Conservation (phyloP, 78 protist species). For the Anaeramoeba ignava region DNA sequence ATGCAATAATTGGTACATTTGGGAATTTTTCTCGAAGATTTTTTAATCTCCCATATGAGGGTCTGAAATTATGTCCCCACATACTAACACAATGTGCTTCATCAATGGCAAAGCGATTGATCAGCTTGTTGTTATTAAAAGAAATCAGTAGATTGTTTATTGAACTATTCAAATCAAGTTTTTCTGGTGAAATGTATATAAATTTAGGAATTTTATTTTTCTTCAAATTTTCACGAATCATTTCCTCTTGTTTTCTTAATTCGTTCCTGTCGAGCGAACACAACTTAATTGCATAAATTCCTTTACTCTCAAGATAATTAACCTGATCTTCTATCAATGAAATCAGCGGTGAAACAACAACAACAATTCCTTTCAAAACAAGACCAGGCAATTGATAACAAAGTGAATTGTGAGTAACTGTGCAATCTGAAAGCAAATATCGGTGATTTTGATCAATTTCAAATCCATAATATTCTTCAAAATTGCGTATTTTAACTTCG, state of each 20-base stretch:
- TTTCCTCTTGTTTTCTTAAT: no score
- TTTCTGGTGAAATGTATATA: slow-evolving; percentile 45
- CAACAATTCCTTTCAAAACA: slow-evolving; percentile 31
- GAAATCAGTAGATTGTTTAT: neutral
- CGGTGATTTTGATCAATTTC: no score
- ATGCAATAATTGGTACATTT: slow-evolving; percentile 29
- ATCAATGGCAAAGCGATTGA: slow-evolving; percentile 6
- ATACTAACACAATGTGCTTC: slow-evolving; percentile 87
- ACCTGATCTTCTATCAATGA: slow-evolving; percentile 96
- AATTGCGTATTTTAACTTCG: no score
- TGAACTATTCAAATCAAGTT: neutral
- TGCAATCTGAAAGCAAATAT: no score
- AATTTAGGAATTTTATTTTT: no score
- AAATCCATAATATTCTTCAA: no score
- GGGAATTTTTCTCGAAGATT: slow-evolving; percentile 9
- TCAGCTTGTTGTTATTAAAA: neutral
- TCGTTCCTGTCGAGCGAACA: no score
- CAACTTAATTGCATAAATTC: no score
- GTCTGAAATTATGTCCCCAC: slow-evolving; percentile 97
- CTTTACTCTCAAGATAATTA: no score
- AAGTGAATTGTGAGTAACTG: slow-evolving; percentile 96
- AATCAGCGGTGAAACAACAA: slow-evolving; percentile 89
- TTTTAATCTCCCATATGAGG: slow-evolving; percentile 47
- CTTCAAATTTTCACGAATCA: no score
- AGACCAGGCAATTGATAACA: slow-evolving; percentile 77